Percentiles rank a stretch among this genome's conserved stretches.
Conservation (phyloP, 140 eudicot genomes). For the Bidens hawaiensis region DNA sequence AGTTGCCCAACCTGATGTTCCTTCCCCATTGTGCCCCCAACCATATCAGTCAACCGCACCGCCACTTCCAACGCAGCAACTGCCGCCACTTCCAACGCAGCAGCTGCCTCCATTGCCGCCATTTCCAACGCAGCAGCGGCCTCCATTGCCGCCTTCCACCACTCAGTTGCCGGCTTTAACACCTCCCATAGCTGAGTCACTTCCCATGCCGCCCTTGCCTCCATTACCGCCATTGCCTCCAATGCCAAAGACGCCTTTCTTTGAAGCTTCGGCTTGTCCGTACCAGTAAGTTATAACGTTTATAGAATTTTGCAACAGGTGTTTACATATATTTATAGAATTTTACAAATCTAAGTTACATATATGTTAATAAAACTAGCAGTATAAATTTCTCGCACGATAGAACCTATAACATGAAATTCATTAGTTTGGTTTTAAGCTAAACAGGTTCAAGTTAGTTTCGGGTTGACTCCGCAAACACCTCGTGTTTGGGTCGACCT, state of each 20-base stretch:
- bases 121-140: not conserved
- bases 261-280: constrained; percentile 73
- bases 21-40: constrained; percentile 57
- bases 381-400: too few species aligned
- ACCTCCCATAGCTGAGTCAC: constrained; percentile 8
- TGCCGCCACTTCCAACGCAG: constrained; percentile 7
- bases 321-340: too few species aligned
- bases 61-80: not conserved
- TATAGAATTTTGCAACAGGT: too few species aligned
- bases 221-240: constrained; percentile 32
- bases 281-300: constrained; percentile 44
- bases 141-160: constrained; percentile 11
- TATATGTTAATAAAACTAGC: too few species aligned
- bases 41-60: constrained; percentile 7
- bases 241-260: constrained; percentile 43
- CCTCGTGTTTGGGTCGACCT: too few species aligned
- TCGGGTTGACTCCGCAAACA: too few species aligned
- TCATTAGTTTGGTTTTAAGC: too few species aligned
- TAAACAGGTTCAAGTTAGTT: too few species aligned
- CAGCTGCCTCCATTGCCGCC: constrained; percentile 6
- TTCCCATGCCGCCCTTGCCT: constrained; percentile 17
- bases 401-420: too few species aligned
- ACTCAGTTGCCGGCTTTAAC: constrained; percentile 14
- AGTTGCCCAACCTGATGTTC: constrained; percentile 65
- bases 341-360: not conserved